Evolutionary conservation across 2,329 filamentous ascomycete genomes (phyloP).

Genomic region (Sordariomycetes sp.): DNA sequence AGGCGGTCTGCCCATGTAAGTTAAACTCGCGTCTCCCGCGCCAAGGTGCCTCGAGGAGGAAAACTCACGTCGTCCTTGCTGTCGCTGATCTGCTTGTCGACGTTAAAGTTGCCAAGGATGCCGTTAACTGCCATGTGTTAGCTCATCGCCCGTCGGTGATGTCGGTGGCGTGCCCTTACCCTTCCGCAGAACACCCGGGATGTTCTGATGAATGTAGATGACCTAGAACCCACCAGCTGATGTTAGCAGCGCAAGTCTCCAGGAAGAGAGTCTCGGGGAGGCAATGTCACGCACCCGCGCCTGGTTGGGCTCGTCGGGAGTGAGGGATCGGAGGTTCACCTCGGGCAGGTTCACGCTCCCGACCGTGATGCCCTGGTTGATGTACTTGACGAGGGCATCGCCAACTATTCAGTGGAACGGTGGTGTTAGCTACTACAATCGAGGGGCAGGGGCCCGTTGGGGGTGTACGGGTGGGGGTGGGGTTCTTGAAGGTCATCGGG

Average conservation of each 20-base stretch:
- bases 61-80: slow-evolving; percentile 68
- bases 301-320: slow-evolving; percentile 77
- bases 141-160: not conserved
- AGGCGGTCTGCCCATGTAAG: slow-evolving; percentile 50
- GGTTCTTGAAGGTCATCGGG: too few species aligned
- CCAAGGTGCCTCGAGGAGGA: not conserved
- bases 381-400: slow-evolving; percentile 80
- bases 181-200: slow-evolving; percentile 85
- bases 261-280: too few species aligned
- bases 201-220: slow-evolving; percentile 93
- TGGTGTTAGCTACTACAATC: slow-evolving; percentile 7
- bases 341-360: slow-evolving; percentile 97
- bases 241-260: not conserved
- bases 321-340: slow-evolving; percentile 78
- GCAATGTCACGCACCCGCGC: slow-evolving; percentile 47
- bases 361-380: slow-evolving; percentile 85
- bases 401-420: slow-evolving; percentile 39
- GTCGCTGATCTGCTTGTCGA: slow-evolving; percentile 97
- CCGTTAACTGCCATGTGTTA: slow-evolving; percentile 60
- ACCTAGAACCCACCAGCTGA: slow-evolving; percentile 31
- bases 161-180: slow-evolving; percentile 27
- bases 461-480: too few species aligned
- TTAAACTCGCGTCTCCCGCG: slow-evolving; percentile 8
- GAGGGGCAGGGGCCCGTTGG: not conserved
- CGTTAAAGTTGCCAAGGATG: slow-evolving; percentile 87